Base-by-base conservation (phyloP, 1,139 yeast genomes). In the Debaryomycetaceae sp. region DNA sequence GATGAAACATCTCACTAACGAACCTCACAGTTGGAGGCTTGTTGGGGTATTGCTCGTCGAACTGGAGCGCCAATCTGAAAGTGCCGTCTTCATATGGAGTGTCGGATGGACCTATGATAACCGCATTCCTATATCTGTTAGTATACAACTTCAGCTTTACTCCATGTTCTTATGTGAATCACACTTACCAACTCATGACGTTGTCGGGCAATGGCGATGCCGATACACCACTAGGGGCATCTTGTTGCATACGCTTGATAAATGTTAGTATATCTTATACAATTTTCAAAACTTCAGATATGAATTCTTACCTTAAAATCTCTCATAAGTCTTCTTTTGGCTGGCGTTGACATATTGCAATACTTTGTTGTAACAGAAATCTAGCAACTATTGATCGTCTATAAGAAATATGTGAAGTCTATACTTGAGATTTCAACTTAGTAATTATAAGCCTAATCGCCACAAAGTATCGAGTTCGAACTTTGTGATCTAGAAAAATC, bases 71-170 rank as follows among this genome's bases (percentile, higher is more conserved):
- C 44, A 92, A 74, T 42, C 95, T 77, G 67, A 92, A 94, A 0
- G 98, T 92, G 14, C 99, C 99, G 57, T 92, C 99, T 63, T 92
- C 98, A 58, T 88, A 92, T 3, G 98, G 98, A 1, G 99, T 92
- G 47, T 91, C 98, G 28, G 92, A 83, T 1, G 99, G 99, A 0
- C 99, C 99, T 45, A 92, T 91, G 45, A 92, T 92, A 45, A 92
- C 96, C 0, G 98, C 99, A 61, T 94, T 92, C 95, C 67, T 63
- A 34, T 15, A 30, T 17, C 16, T 22, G 26, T 22, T 22, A 22
- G 26, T 22, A 22, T 22, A n/a, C n/a, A n/a, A n/a, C n/a, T n/a
- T n/a, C n/a, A n/a, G n/a, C n/a, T n/a, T n/a, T n/a, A n/a, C n/a
- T n/a, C n/a, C n/a, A n/a, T n/a, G n/a, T n/a, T n/a, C n/a, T n/a